Evolutionary conservation across 2,329 filamentous ascomycete species (phyloP).

Genomic region (Claviceps sp.): DNA sequence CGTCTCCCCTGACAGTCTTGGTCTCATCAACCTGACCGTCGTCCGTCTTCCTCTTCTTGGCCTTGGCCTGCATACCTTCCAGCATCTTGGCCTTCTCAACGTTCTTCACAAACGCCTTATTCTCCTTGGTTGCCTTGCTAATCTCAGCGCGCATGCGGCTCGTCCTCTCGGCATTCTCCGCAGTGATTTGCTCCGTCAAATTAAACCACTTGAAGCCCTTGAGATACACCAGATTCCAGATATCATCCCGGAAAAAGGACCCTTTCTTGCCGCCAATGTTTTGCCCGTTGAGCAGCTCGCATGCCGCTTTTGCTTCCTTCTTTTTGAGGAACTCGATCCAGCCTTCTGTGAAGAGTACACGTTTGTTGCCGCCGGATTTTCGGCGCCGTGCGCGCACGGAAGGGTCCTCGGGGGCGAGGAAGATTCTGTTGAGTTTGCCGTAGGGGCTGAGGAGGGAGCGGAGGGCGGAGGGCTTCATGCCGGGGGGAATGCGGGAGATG

Average conservation of each 20-base stretch:
- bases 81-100: slow-evolving; percentile 70
- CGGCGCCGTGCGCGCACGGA: slow-evolving; percentile 52
- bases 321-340: slow-evolving; percentile 77
- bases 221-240: slow-evolving; percentile 75
- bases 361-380: slow-evolving; percentile 67
- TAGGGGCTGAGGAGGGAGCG: slow-evolving; percentile 63
- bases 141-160: slow-evolving; percentile 69
- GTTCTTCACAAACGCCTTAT: slow-evolving; percentile 68
- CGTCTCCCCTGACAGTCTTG: slow-evolving; percentile 11
- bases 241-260: slow-evolving; percentile 70
- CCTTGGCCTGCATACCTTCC: slow-evolving; percentile 54
- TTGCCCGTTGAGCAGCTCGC: slow-evolving; percentile 62
- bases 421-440: slow-evolving; percentile 64
- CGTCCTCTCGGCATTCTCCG: slow-evolving; percentile 68
- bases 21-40: slow-evolving; percentile 10
- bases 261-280: slow-evolving; percentile 77
- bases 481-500: slow-evolving; percentile 71
- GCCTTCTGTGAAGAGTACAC: slow-evolving; percentile 67
- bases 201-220: slow-evolving; percentile 74
- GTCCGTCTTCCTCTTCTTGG: slow-evolving; percentile 26
- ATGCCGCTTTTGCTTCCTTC: slow-evolving; percentile 62
- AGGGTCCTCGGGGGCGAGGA: slow-evolving; percentile 65
- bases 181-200: slow-evolving; percentile 63
- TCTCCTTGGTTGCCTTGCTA: slow-evolving; percentile 60
- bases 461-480: slow-evolving; percentile 74